Base-by-base conservation (phyloP, 1,284 basidiomycete genomes). In the Ustilago trichophora region DNA sequence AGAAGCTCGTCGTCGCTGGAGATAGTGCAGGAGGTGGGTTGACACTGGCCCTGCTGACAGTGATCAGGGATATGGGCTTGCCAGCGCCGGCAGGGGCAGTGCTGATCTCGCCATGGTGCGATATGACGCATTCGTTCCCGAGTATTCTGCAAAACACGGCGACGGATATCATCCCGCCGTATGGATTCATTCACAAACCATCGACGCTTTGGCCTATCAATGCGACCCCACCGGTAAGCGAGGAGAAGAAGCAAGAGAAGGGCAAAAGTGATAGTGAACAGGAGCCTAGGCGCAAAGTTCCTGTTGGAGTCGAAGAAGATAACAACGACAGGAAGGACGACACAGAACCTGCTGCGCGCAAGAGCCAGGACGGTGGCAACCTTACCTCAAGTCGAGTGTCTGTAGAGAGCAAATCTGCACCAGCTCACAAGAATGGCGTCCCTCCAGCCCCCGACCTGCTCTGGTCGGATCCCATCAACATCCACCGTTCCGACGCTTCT, bases 11-110 rank as follows among this genome's bases (percentile, higher is more conserved):
- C 10, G 72, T 86, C 4, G 89, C 89, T 0, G 96, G 96, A 1
- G 93, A 96, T 82, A 95, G 92, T 22, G 95, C 96, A 0, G 96
- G 96, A 5, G 96, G 94, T 4, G 93, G 93, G 0, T 84, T 98
- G 12, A 86, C 87, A 0, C 83, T 97, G 45, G 90, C 93, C 0
- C 84, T 97, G 16, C 85, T 98, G 2, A 92, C 95, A 80, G 87
- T 96, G n/a, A 86, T 99, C 31, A 89, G 96, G 3, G 96, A 99
- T 81, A 83, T 87, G 1, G 88, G 87, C 0, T 83, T 96, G 21
- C 92, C 92, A 2, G 74, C 87, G 41, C 95, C 94, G 0, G 91
- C 93, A 2, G 76, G 76, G 4, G 74, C 62, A 9, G 71, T 76
- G 45, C 66, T 82, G 31, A 70, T 82, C 35, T 77, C 72, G 19